A percentile compares a stretch with the other conserved stretches of the same genome.
These are phyloP conservation scores for Rosa lucieae DNA, from an alignment of 306 rosid species.

Conservation along the genomic window DNA sequence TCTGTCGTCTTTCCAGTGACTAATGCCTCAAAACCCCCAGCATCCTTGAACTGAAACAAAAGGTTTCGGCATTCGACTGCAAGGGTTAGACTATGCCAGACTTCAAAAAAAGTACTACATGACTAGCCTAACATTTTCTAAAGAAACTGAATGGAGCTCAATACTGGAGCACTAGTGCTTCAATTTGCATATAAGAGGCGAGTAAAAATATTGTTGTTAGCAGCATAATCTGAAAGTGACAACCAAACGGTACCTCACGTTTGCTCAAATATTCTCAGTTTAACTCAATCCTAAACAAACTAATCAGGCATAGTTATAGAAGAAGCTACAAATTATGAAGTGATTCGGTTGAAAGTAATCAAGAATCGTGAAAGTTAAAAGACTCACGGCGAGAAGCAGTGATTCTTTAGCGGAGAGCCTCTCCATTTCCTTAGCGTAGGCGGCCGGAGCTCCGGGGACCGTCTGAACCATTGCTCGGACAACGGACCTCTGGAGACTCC, in stretches of 20 bases:
- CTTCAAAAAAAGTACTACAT: background rate
- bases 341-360: background rate
- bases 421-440: conserved; percentile 98
- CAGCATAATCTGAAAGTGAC: background rate
- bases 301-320: background rate
- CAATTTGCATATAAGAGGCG: too few species aligned
- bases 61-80: background rate
- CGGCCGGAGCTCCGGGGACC: conserved; percentile 80
- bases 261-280: background rate
- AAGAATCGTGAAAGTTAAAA: background rate
- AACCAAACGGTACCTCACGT: background rate
- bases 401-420: conserved; percentile 97
- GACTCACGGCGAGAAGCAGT: conserved; percentile 89
- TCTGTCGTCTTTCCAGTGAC: conserved; percentile 83
- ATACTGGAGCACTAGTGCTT: background rate
- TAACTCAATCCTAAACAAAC: background rate
- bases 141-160: background rate
- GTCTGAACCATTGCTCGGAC: conserved; percentile 82
- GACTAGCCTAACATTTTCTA: background rate
- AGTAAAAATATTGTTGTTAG: background rate
- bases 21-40: conserved; percentile 89
- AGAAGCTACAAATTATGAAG: background rate
- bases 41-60: conserved; percentile 79
- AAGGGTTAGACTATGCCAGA: background rate
- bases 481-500: conserved; percentile 16